These are phyloP conservation scores for Kwoniella mangroviensis DNA, from an alignment of 768 basidiomycete genomes.

Conservation along the genomic window DNA sequence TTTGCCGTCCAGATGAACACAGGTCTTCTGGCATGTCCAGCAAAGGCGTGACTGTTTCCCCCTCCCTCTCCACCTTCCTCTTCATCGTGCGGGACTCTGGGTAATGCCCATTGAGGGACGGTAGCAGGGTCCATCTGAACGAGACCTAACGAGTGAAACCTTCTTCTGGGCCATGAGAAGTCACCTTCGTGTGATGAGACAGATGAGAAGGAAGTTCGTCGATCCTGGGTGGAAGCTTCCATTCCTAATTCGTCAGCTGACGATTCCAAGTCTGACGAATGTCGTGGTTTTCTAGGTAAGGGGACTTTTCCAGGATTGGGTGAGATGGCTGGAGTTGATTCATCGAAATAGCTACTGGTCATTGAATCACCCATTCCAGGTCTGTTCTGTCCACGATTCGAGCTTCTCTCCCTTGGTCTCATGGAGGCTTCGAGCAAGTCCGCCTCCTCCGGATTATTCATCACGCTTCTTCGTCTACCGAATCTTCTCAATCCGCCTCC, in stretches of 20 bases:
- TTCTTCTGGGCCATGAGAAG: constrained; percentile 27
- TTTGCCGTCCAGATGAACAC: constrained; percentile 70
- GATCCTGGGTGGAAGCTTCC: constrained; percentile 20
- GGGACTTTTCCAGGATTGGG: constrained; percentile 10
- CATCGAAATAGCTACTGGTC: constrained; percentile 14
- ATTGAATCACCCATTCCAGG: constrained; percentile 27
- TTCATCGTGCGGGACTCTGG: constrained; percentile 18
- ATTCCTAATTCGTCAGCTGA: constrained; percentile 27
- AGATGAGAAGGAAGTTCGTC: constrained; percentile 47
- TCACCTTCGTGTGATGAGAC: constrained; percentile 48
- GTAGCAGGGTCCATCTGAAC: constrained; percentile 49
- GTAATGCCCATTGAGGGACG: constrained; percentile 32
- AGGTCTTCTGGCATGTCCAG: constrained; percentile 57
- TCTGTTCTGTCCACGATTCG: constrained; percentile 12
- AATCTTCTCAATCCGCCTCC: constrained; percentile 22
- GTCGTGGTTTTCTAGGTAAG: constrained; percentile 9
- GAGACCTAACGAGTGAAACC: constrained; percentile 43
- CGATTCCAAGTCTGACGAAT: constrained; percentile 37
- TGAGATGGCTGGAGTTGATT: constrained; percentile 4
- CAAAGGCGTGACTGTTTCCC: constrained; percentile 58
- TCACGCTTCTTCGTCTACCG: constrained; percentile 28
- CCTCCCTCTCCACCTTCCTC: constrained; percentile 44
- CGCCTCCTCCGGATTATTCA: constrained; percentile 43
- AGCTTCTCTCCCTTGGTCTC: constrained; percentile 27
- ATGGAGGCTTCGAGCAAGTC: constrained; percentile 52